Base-by-base conservation (phyloP, 805 yeast genomes). In the Komagataella phaffii region DNA sequence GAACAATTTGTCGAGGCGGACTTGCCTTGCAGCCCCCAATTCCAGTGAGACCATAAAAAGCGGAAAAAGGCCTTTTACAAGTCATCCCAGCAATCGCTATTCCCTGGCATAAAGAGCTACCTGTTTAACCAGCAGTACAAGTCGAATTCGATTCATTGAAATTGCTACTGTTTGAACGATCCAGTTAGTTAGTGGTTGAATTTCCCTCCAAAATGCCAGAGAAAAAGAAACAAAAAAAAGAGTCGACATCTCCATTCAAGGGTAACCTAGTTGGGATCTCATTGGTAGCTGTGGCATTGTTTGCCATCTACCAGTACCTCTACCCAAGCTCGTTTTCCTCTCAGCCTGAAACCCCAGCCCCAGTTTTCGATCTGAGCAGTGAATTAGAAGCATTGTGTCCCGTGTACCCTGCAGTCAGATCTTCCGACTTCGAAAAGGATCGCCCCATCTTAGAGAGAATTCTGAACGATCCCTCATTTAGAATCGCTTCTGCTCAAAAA, bases 401-500 rank as follows among this genome's bases (percentile, higher is more conserved):
- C 14, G 47, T 56, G 36, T 53, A 59, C 7, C 55, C 56, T 6
- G 59, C 55, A 5, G 19, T 58, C 7, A 54, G 58, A 10, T 64
- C 67, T 8, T 17, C 52, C 3, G 45, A 66, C 7, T 74, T 61
- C 54, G 47, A 55, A n/a, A 47, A 50, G 7, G 66, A 62, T 55
- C 65, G 65, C 24, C 60, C 69, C 2, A 60, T 70, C 1, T 60
- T 69, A 5, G 58, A 67, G 71, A 76, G 56, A 24, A 51, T 49
- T 44, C 24, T 67, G 24, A 51, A 58, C 24, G 69, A 66, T 52
- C 63, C 64, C 3, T 51, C 52, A 2, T 74, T 62, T 58, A 62
- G 64, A 46, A 56, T 64, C 30, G 56, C 55, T 17, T 69, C 82
- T 2, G 73, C 74, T 30, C 60, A 59, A 24, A 73, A 67, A 56